Percentiles rank a stretch among this genome's conserved stretches.
phyloP scores from a whole-genome alignment of 371 early-diverging fungal genomes.

The Rhizopus delemar region DNA sequence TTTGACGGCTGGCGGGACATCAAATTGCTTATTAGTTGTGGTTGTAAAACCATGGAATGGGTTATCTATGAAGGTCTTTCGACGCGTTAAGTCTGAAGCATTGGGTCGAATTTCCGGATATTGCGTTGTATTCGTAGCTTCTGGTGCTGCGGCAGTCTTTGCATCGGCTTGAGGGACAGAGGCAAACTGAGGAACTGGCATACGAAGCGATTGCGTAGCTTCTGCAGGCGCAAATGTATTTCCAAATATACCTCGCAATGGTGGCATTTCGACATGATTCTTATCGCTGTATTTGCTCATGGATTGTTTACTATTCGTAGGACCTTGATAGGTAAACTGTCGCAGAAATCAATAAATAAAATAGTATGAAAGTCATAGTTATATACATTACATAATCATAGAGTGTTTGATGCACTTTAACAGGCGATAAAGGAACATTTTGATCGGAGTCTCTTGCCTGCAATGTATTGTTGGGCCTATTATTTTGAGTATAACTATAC shows the following conservation, averaged over 20 bases:
- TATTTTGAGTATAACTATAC: slow-evolving; percentile 8
- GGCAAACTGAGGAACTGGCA: slow-evolving; percentile 18
- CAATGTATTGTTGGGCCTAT: neutral
- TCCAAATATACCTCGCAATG: slow-evolving; percentile 22
- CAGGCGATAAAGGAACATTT: slow-evolving; percentile 1
- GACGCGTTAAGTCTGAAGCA: slow-evolving; percentile 9
- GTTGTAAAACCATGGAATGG: slow-evolving; percentile 62
- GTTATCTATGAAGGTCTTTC: slow-evolving; percentile 62
- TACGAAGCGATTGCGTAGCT: neutral
- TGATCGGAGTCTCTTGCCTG: slow-evolving; percentile 5
- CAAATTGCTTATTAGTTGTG: slow-evolving; percentile 29
- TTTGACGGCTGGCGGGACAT: slow-evolving; percentile 24
- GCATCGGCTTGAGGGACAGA: no score
- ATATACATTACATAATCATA: slow-evolving; percentile 17
- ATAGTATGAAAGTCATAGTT: neutral
- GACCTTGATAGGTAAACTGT: slow-evolving; percentile 6
- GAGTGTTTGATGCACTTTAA: slow-evolving; percentile 19
- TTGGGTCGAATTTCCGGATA: no score
- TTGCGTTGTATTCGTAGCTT: neutral
- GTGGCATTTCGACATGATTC: slow-evolving; percentile 8
- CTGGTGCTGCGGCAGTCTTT: no score
- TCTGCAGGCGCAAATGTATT: slow-evolving; percentile 13
- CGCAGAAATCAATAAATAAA: neutral
- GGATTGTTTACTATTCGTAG: slow-evolving; percentile 13
- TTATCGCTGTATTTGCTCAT: slow-evolving; percentile 9